phyloP scores from a whole-genome alignment of 768 basidiomycete species.

The Hebeloma cylindrosporum region DNA sequence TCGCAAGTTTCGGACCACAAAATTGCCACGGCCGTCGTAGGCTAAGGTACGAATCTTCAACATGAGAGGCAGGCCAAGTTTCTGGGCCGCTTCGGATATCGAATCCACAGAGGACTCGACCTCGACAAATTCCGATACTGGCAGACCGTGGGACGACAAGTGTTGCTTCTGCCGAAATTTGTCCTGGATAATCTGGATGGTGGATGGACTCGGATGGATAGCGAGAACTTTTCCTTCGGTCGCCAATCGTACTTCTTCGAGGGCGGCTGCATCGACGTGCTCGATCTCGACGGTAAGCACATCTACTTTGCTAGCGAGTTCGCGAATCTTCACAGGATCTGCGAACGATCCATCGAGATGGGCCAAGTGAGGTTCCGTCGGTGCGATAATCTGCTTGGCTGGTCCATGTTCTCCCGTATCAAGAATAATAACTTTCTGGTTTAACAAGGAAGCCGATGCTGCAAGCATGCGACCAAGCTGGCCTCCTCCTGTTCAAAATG shows the following conservation, averaged over 20 bases:
- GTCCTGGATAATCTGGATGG: constrained; percentile 88
- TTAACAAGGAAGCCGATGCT: constrained; percentile 83
- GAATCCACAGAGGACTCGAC: constrained; percentile 57
- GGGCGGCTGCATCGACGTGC: constrained; percentile 80
- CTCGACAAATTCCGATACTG: constrained; percentile 58
- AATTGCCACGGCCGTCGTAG: constrained; percentile 96
- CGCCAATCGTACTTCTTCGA: constrained; percentile 56
- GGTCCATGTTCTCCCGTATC: constrained; percentile 80
- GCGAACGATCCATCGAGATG: constrained; percentile 92
- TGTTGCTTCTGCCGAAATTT: constrained; percentile 76
- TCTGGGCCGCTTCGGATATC: constrained; percentile 49
- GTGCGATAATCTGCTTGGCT: constrained; percentile 83
- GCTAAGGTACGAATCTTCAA: constrained; percentile 94
- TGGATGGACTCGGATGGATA: constrained; percentile 79
- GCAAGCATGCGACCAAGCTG: constrained; percentile 98
- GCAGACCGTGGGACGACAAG: constrained; percentile 61
- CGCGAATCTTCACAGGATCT: constrained; percentile 72
- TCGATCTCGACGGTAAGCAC: constrained; percentile 96
- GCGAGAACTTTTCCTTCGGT: constrained; percentile 30
- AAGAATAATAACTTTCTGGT: constrained; percentile 80
- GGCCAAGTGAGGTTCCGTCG: constrained; percentile 42
- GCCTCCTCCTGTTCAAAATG: constrained; percentile 72
- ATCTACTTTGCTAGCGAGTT: constrained; percentile 79
- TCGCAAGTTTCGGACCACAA: constrained; percentile 56
- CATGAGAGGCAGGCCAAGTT: constrained; percentile 88